Evolutionary conservation across 75 land plant genomes (phyloP), one percentile per base, ranked within the genome.

Genomic region (Adiantum capillusveneris): DNA sequence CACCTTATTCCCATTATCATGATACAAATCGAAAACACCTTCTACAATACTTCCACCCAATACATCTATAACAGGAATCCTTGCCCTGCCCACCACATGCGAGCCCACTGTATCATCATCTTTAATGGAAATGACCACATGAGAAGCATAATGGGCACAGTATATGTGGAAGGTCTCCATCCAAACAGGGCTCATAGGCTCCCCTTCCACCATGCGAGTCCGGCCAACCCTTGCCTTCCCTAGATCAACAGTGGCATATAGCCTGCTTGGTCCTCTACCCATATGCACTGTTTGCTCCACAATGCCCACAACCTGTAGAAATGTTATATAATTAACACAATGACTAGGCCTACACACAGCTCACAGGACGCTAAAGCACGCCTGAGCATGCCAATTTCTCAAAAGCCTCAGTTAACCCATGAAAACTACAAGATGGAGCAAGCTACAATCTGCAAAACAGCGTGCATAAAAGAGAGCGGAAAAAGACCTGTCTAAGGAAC

Each of bases 191-290:
- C 71, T 67, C 2, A 36, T 49, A 0, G 75, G 57, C 13, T 75
- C 53, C 1, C 48, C 45, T 29, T 59, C 56, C 11, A 79, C 29
- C 31, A 75, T 26, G 13, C 68, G 44, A n/a, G 85, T 82, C 31
- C 85, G 54, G 0, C 84, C 83, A 11, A 82, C 70, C 39, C 83
- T 43, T 0, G 77, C 64, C 1, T 1, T 5, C 21, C 69, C 85
- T 28, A 82, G 53, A 57, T 82, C 83, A 14, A 82, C 66, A 2
- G 85, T 75, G 7, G 85, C 83, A 57, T 82, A 82, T 49, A 80
- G 50, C 70, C 63, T 46, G 58, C 75, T 75, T 43, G 53, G 31
- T 5, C 64, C 64, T 46, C 25, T 62, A 1, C 64, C 53, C 19
- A 31, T 11, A 29, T 62, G 31, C 53, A 62, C 52, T 0, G 19